Conservation (phyloP, 768 basidiomycete species). For the Zangia roseola region DNA sequence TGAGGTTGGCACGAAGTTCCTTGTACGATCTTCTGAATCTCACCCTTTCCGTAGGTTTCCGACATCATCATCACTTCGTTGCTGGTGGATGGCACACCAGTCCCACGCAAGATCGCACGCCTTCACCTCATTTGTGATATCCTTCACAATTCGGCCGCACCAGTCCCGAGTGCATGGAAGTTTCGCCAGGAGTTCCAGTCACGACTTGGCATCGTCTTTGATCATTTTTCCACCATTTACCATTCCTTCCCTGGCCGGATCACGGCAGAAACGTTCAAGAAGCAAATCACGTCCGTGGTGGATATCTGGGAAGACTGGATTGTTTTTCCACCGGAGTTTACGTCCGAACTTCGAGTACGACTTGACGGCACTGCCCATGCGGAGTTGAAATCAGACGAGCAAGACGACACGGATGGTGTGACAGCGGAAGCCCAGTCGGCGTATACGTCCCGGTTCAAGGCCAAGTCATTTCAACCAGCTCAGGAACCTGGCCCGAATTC, state of each 20-base stretch:
- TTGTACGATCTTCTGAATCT: not conserved
- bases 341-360: slow-evolving; percentile 64
- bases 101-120: slow-evolving; percentile 96
- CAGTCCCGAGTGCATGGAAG: slow-evolving; percentile 96
- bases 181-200: slow-evolving; percentile 94
- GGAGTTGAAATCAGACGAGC: slow-evolving; percentile 28
- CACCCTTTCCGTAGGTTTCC: slow-evolving; percentile 56
- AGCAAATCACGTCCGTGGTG: slow-evolving; percentile 83
- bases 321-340: slow-evolving; percentile 88
- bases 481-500: slow-evolving; percentile 37
- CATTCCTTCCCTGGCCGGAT: slow-evolving; percentile 95
- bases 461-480: slow-evolving; percentile 75
- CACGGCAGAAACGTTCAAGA: slow-evolving; percentile 94
- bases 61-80: slow-evolving; percentile 90
- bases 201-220: slow-evolving; percentile 90
- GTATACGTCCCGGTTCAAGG: slow-evolving; percentile 68
- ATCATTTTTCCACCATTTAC: slow-evolving; percentile 91
- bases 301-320: slow-evolving; percentile 99
- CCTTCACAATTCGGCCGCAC: slow-evolving; percentile 92
- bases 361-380: slow-evolving; percentile 59
- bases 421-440: slow-evolving; percentile 29
- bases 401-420: slow-evolving; percentile 18
- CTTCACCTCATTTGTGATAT: slow-evolving; percentile 97
- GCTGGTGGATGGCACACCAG: slow-evolving; percentile 86
- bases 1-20: slow-evolving; percentile 53